These are phyloP conservation scores for Penicillium palitans DNA, from an alignment of 2,329 filamentous ascomycete species.

Conservation along the genomic window DNA sequence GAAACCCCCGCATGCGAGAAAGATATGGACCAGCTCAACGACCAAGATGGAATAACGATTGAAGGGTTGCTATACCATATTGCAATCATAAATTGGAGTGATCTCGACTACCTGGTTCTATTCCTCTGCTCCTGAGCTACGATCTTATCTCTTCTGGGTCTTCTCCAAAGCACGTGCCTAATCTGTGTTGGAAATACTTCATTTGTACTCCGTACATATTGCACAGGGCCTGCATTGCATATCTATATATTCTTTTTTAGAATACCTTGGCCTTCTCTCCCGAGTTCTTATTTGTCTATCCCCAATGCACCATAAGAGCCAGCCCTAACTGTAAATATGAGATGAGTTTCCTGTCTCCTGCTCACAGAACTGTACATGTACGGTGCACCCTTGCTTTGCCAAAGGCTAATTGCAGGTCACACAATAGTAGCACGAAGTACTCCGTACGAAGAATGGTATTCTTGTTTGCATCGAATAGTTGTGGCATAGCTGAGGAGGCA, in stretches of 20 bases:
- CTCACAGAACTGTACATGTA: neutral
- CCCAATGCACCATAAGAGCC: neutral
- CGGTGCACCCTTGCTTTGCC: neutral
- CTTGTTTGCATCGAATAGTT: neutral
- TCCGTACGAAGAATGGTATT: neutral
- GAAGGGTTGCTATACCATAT: neutral
- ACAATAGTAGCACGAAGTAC: neutral
- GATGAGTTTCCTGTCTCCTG: neutral
- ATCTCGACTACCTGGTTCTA: neutral
- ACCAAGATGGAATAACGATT: neutral
- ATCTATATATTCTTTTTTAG: neutral
- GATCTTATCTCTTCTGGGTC: neutral
- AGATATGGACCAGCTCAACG: neutral
- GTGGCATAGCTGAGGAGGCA: no score
- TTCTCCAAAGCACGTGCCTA: neutral
- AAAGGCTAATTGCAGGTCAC: neutral
- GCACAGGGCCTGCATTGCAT: neutral
- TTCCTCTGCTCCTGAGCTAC: neutral
- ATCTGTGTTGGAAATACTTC: neutral
- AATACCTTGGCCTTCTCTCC: neutral
- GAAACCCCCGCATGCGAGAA: neutral
- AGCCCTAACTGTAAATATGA: neutral
- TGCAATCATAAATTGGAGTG: neutral
- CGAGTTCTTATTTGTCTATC: neutral
- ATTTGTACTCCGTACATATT: neutral